phyloP scores from a whole-genome alignment of 1,284 basidiomycete species.

The Puccinia triticina region DNA sequence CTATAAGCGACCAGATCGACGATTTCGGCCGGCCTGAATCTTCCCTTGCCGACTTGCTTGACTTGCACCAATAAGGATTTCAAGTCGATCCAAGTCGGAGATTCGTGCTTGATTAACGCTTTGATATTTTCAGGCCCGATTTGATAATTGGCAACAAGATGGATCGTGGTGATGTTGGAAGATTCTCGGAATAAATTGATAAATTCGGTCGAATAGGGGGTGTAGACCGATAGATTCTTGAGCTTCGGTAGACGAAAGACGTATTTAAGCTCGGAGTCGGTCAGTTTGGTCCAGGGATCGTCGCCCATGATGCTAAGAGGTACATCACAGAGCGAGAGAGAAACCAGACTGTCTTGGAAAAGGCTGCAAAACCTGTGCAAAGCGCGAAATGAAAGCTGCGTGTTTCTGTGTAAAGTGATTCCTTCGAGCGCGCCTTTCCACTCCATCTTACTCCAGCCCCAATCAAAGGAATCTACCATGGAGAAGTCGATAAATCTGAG shows the following conservation, averaged over 20 bases:
- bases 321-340: neutral
- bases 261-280: neutral
- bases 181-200: neutral
- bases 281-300: neutral
- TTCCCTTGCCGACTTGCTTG: neutral
- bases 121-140: neutral
- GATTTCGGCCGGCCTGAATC: neutral
- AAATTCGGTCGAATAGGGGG: neutral
- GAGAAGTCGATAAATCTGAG: neutral
- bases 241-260: neutral
- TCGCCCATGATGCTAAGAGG: neutral
- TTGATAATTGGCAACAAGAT: neutral
- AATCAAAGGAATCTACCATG: neutral
- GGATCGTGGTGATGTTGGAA: neutral
- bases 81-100: neutral
- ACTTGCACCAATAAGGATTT: neutral
- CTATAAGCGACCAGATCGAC: neutral
- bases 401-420: neutral
- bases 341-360: neutral
- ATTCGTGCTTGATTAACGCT: neutral
- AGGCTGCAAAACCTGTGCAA: neutral
- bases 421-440: slow-evolving; percentile 2
- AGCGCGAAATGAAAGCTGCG: neutral
- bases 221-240: neutral
- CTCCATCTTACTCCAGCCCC: slow-evolving; percentile 12